Evolutionary conservation across 2,329 filamentous ascomycete genomes (phyloP), one percentile per base, ranked within the genome.

Genomic region (Cytospora piceicola): DNA sequence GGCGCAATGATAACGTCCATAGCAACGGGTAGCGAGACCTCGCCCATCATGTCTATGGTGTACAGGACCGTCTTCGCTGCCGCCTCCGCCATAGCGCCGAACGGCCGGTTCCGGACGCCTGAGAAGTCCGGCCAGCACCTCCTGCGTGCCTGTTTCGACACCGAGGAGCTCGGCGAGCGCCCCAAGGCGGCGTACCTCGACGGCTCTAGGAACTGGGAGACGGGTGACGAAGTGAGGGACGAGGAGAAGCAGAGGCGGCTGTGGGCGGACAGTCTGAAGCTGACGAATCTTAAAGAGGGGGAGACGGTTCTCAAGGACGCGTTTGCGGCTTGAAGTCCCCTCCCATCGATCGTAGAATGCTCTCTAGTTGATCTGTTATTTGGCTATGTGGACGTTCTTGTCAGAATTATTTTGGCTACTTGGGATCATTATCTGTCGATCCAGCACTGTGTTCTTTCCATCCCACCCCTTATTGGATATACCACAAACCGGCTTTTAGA

Each of bases 1-100:
- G 77, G 76, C 32, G 70, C 68, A 0, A 77, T 78, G 71, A 49
- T 64, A 4, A 77, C 72, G 3, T 63, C 62, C 11, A 68, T 77
- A 9, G 68, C 49, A 36, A 65, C 63, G 46, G 72, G 66, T 56
- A 22, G 68, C 49, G 64, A 69, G 17, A 22, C 30, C 5, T 57
- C 53, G 8, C 32, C 55, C 8, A 1, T 32, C 14, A 4, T 57
- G 22, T 12, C 8, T 2, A 57, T 27, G 12, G 39, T 63, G 15
- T 4, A 29, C 0, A 62, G 65, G 4, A n/a, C 55, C 2, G 56
- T 71, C 4, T 39, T 69, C 17, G 49, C 24, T 15, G 5, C 56
- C 15, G 27, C 60, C 12, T 63, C 60, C 22, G 53, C 60, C 22
- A 51, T 63, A 8, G 27, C 39, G n/a, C 63, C 63, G 1, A 65